Evolutionary conservation across 2,329 filamentous ascomycete species (phyloP).

Genomic region (Exophiala dermatitidis): DNA sequence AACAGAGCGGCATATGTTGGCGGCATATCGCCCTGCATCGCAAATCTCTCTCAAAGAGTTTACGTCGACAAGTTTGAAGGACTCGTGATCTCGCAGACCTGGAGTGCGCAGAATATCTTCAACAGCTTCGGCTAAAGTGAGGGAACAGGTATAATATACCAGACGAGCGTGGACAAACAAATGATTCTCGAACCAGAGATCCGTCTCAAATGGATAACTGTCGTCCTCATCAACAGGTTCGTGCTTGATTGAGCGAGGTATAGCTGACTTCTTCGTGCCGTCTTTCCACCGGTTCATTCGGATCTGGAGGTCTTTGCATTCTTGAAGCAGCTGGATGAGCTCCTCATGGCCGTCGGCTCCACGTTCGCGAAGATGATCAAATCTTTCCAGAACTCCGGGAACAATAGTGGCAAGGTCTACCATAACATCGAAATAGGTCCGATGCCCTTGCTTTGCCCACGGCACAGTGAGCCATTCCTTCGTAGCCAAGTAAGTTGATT

Average conservation of each 20-base stretch:
- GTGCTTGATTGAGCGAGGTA: conserved; percentile 14
- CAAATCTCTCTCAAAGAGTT: conserved; percentile 6
- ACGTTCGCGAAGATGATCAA: conserved; percentile 26
- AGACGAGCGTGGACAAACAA: conserved; percentile 22
- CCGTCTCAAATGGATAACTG: conserved; percentile 23
- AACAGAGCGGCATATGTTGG: conserved; percentile 19
- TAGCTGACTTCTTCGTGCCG: conserved; percentile 17
- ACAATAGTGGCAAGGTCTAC: conserved; percentile 32
- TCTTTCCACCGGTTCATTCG: conserved; percentile 18
- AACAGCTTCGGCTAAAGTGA: conserved; percentile 16
- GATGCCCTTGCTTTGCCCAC: conserved; percentile 29
- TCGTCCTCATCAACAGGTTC: conserved; percentile 9
- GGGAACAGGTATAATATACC: conserved; percentile 19
- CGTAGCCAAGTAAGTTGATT: conserved; percentile 29
- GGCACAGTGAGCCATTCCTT: conserved; percentile 34
- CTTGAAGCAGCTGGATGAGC: conserved; percentile 5
- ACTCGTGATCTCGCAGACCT: conserved; percentile 4
- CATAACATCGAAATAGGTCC: conserved; percentile 32
- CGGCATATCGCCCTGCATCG: conserved; percentile 12
- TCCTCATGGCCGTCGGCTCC: conserved; percentile 4
- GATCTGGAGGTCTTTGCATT: conserved; percentile 14
- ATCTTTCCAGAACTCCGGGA: conserved; percentile 30
- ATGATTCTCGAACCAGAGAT: conserved; percentile 23
- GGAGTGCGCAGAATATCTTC: conserved; percentile 16
- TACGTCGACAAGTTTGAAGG: conserved; percentile 2